Evolutionary conservation across 352 stramenopile species (phyloP).

Genomic region (Pythium utonaiense): DNA sequence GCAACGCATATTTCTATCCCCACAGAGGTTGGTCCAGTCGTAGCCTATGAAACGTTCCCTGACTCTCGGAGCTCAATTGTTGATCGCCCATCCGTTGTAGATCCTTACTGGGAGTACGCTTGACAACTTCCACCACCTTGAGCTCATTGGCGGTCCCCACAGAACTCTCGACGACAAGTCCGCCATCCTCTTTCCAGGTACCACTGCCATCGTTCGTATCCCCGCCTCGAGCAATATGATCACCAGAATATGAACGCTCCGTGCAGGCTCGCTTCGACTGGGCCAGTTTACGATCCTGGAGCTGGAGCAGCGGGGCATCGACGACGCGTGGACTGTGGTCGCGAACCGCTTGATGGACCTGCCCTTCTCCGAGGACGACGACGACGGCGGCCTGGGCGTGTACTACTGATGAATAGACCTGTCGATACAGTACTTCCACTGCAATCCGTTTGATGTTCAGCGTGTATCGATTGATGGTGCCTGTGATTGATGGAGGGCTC

Average conservation of each 20-base stretch:
- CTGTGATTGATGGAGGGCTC: not conserved
- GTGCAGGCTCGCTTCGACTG: constrained; percentile 50
- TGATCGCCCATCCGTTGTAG: not conserved
- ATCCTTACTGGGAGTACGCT: not conserved
- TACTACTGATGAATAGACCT: not conserved
- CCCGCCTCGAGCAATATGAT: not conserved
- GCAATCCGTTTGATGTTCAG: too few species aligned
- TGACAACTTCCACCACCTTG: constrained; percentile 29
- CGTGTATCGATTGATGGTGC: not conserved
- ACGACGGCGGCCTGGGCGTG: not conserved
- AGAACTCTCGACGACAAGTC: constrained; percentile 37
- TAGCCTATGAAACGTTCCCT: too few species aligned
- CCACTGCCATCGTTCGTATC: not conserved
- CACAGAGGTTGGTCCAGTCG: too few species aligned
- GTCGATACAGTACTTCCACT: not conserved
- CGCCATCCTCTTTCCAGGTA: constrained; percentile 66
- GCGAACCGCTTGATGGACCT: constrained; percentile 16
- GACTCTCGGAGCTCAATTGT: too few species aligned
- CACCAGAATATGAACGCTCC: not conserved
- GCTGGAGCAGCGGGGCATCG: constrained; percentile 43
- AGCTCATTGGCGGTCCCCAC: constrained; percentile 58
- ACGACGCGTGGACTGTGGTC: constrained; percentile 49
- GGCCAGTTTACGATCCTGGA: constrained; percentile 79
- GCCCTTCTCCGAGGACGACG: constrained; percentile 11
- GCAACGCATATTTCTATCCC: too few species aligned